Conservation (phyloP, 306 rosid species). For the Begonia loranthoides region DNA sequence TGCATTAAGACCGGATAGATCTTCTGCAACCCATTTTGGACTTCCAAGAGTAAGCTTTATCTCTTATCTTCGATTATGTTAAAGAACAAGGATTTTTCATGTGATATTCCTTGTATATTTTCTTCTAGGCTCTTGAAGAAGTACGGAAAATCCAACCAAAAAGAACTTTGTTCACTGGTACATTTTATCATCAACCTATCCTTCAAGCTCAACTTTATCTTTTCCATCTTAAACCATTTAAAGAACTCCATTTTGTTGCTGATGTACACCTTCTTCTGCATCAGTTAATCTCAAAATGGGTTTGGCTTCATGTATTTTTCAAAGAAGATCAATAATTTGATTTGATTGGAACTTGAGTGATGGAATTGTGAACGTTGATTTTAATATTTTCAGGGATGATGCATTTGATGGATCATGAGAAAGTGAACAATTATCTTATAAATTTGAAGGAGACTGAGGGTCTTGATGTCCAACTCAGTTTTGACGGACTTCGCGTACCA, state of each 20-base stretch:
- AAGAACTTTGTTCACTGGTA: conserved; percentile 85
- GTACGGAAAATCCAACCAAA: conserved; percentile 80
- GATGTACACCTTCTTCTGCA: background rate
- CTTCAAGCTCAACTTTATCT: conserved; percentile 3
- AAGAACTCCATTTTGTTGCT: background rate
- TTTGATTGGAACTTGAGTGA: background rate
- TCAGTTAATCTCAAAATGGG: background rate
- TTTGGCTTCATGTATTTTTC: background rate
- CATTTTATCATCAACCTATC: conserved; percentile 10
- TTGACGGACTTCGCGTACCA: conserved; percentile 75
- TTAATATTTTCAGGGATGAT: conserved; percentile 45
- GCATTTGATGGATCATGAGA: conserved; percentile 96
- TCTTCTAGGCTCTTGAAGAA: conserved; percentile 72
- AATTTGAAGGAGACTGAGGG: conserved; percentile 61
- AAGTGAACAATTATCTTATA: conserved; percentile 49
- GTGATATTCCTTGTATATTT: background rate
- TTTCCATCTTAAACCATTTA: background rate
- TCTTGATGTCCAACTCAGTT: conserved; percentile 74
- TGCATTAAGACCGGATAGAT: conserved; percentile 75
- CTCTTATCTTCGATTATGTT: conserved; percentile 1
- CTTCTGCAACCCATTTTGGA: conserved; percentile 84
- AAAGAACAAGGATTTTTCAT: background rate
- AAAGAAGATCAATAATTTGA: background rate
- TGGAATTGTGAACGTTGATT: conserved; percentile 9
- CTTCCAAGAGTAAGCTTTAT: conserved; percentile 60